Evolutionary conservation across 2,329 filamentous ascomycete species (phyloP).

Genomic region (Botrytis fabae): DNA sequence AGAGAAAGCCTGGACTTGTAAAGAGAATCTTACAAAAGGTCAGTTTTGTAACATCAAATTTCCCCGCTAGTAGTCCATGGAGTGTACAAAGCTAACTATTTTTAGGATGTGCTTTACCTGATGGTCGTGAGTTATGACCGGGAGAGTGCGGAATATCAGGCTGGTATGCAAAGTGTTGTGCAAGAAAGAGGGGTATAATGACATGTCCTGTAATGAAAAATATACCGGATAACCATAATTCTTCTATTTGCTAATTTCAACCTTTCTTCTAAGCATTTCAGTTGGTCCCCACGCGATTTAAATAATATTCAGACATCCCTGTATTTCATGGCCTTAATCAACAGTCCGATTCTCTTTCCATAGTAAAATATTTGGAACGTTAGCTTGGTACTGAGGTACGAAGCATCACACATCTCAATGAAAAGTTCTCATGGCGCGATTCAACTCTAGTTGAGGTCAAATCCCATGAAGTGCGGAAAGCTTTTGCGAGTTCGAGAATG

Average conservation of each 20-base stretch:
- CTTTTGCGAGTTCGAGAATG: background rate
- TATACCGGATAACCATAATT: background rate
- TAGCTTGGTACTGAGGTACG: background rate
- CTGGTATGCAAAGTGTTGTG: conserved; percentile 8
- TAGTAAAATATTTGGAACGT: background rate
- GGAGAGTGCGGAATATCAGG: conserved; percentile 5
- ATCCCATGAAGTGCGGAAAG: background rate
- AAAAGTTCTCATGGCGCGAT: background rate
- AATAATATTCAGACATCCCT: background rate
- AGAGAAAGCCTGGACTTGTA: conserved; percentile 29
- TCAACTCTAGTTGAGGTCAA: background rate
- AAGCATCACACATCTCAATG: background rate
- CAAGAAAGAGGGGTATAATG: background rate
- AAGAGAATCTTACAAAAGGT: conserved; percentile 40
- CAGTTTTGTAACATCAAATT: background rate
- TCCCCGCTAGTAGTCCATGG: background rate
- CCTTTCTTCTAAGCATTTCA: background rate
- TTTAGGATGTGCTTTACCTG: conserved; percentile 51
- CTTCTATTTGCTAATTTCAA: background rate
- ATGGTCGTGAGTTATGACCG: conserved; percentile 47
- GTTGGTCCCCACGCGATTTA: background rate
- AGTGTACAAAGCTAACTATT: conserved; percentile 13
- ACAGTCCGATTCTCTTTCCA: background rate
- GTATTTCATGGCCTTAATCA: background rate
- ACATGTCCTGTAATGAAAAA: background rate